phyloP scores from a whole-genome alignment of 2,329 filamentous ascomycete genomes.

The Penicillium sp. region DNA sequence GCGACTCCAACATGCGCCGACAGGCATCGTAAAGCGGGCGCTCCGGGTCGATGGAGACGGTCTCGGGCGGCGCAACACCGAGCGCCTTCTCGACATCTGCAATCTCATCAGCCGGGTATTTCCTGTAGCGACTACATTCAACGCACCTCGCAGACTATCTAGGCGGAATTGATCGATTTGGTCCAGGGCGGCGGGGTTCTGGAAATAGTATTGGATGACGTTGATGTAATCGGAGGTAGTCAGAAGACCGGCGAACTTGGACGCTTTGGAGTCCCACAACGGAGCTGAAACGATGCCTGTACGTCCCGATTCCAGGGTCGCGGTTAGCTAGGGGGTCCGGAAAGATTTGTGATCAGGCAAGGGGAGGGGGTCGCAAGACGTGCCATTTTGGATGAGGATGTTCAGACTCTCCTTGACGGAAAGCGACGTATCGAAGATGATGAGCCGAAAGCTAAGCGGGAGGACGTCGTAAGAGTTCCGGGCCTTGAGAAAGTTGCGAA shows the following conservation, averaged over 20 bases:
- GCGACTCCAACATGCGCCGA: constrained; percentile 88
- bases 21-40: constrained; percentile 93
- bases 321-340: constrained; percentile 20
- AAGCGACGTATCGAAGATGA: constrained; percentile 91
- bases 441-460: constrained; percentile 91
- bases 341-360: background rate
- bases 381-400: constrained; percentile 94
- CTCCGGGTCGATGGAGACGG: constrained; percentile 90
- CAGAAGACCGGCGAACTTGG: constrained; percentile 88
- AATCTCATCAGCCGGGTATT: constrained; percentile 7
- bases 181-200: constrained; percentile 86
- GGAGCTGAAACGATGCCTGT: constrained; percentile 95
- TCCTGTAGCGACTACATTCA: background rate
- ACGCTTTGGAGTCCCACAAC: constrained; percentile 91
- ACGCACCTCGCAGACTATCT: constrained; percentile 82
- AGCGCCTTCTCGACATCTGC: constrained; percentile 94
- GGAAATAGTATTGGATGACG: constrained; percentile 98
- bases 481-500: constrained; percentile 93
- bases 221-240: constrained; percentile 99
- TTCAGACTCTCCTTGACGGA: constrained; percentile 96
- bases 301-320: constrained; percentile 20
- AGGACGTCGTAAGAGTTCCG: constrained; percentile 97
- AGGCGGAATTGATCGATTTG: constrained; percentile 93
- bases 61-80: constrained; percentile 87
- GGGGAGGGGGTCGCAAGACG: constrained; percentile 21